Conservation (phyloP, 1,284 basidiomycete genomes). For the Tremellales sp. region DNA sequence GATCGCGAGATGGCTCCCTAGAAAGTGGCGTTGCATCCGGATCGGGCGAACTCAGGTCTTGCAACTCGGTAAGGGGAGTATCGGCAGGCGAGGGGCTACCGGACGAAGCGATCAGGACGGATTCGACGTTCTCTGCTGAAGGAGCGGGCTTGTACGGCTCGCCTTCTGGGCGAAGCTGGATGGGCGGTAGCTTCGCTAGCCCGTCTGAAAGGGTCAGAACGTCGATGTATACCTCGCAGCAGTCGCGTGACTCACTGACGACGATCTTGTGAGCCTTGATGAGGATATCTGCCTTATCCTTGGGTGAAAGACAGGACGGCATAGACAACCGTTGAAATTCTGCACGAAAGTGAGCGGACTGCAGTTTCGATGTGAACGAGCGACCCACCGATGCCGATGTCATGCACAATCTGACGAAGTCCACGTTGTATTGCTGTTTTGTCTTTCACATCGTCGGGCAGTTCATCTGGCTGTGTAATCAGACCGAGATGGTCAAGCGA, state of each 20-base stretch:
- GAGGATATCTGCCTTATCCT: constrained; percentile 71
- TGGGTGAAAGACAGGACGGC: constrained; percentile 59
- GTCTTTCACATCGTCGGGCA: constrained; percentile 29
- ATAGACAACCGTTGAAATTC: constrained; percentile 67
- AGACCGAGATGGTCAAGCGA: constrained; percentile 81
- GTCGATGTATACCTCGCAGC: not conserved
- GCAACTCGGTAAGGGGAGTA: not conserved
- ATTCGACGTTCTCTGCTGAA: not conserved
- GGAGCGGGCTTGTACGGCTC: constrained; percentile 34
- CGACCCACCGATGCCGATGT: constrained; percentile 69
- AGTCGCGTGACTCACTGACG: constrained; percentile 48
- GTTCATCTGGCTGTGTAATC: constrained; percentile 52
- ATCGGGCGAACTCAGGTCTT: not conserved
- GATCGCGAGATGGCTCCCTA: not conserved
- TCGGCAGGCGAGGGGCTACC: not conserved
- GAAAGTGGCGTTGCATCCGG: not conserved
- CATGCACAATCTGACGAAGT: constrained; percentile 62
- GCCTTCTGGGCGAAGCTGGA: constrained; percentile 47
- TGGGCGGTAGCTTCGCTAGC: constrained; percentile 37
- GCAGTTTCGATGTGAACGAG: not conserved
- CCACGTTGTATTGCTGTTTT: constrained; percentile 52
- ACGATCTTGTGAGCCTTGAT: constrained; percentile 78
- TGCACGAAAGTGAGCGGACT: constrained; percentile 37
- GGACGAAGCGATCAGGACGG: not conserved
- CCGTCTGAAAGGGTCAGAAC: constrained; percentile 28